Base-by-base conservation (phyloP, 225 moss, liverwort and hornwort genomes). In the Pleurozium schreberi region DNA sequence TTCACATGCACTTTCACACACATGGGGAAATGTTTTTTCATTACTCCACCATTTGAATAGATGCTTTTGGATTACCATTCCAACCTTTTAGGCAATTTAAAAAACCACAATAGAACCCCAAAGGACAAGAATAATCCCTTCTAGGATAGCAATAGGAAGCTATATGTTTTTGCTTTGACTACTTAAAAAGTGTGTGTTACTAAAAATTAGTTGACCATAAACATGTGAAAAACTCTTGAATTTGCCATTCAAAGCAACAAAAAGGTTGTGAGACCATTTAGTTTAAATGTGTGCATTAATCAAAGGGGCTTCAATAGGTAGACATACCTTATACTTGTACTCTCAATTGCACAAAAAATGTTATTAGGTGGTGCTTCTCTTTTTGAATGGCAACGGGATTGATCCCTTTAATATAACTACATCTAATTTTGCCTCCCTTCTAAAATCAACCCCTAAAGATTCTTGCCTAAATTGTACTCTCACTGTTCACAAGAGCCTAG, bases 271-370 rank as follows among this genome's bases (percentile, higher is more conserved):
- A 8, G 50, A 34, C 3, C 1, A 0, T 34, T 20, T 1, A 34
- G 0, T 50, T 33, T 1, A 75, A 20, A 34, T 20, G 20, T 21
- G 18, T 33, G 1, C 0, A 50, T 0, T 0, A 1, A 34, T 13
- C 13, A 50, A 75, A 75, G 21, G 21, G 3, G 12, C 13, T 3
- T 17, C 34, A 49, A 3, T 34, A 75, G 5, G 7, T 50, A 34
- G 3, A 19, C 2, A 20, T 33, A 49, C 18, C 4, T 33, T 33
- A n/a, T n/a, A n/a, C n/a, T n/a, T n/a, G n/a, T n/a, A n/a, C n/a
- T n/a, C n/a, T n/a, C n/a, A n/a, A n/a, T 19, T 75, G 20, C 3
- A 76, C 5, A 21, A 21, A 0, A 21, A 1, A 13, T 3, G 1
- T 34, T 50, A 2, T 8, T 21, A 50, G 0, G 34, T 50, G 12